A percentile compares a stretch with the other conserved stretches of the same genome.
These are phyloP conservation scores for Aphanomyces cochlioides DNA, from an alignment of 352 stramenopile genomes.

Conservation along the genomic window DNA sequence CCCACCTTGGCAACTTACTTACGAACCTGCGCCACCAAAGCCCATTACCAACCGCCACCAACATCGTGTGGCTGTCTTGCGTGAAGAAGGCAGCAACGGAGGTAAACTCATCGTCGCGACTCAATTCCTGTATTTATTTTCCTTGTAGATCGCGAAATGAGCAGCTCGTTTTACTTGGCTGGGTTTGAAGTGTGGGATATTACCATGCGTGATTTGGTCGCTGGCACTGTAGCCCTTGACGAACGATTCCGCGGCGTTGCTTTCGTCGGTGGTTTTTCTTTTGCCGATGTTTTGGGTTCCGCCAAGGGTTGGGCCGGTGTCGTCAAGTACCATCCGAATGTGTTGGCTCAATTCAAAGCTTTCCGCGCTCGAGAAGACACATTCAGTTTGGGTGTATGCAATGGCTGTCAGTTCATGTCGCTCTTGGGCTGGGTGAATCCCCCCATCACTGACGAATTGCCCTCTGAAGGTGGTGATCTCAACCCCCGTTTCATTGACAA, in stretches of 20 bases:
- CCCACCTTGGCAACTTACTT: slow-evolving; percentile 91
- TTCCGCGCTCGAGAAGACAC: slow-evolving; percentile 96
- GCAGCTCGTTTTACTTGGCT: slow-evolving; percentile 94
- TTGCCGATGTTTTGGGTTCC: slow-evolving; percentile 98
- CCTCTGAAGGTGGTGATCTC: slow-evolving; percentile 51
- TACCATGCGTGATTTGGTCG: slow-evolving; percentile 95
- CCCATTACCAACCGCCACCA: slow-evolving; percentile 76
- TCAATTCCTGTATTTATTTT: neutral
- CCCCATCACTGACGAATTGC: slow-evolving; percentile 49
- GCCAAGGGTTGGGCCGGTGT: slow-evolving; percentile 98
- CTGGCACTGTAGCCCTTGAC: slow-evolving; percentile 88
- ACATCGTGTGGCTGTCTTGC: slow-evolving; percentile 94
- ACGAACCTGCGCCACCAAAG: slow-evolving; percentile 62
- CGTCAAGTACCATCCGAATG: slow-evolving; percentile 95
- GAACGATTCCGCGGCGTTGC: slow-evolving; percentile 94
- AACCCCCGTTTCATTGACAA: slow-evolving; percentile 98
- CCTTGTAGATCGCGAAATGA: slow-evolving; percentile 94
- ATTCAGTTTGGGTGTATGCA: slow-evolving; percentile 99
- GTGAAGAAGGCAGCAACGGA: slow-evolving; percentile 98
- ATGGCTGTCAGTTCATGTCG: slow-evolving; percentile 99
- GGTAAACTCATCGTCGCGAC: neutral
- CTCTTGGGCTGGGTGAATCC: slow-evolving; percentile 95
- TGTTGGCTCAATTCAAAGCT: slow-evolving; percentile 95
- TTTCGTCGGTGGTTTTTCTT: slow-evolving; percentile 99
- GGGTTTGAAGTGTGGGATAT: slow-evolving; percentile 98